Base-by-base conservation (phyloP, 768 basidiomycete species). In the Megacollybia marginata region DNA sequence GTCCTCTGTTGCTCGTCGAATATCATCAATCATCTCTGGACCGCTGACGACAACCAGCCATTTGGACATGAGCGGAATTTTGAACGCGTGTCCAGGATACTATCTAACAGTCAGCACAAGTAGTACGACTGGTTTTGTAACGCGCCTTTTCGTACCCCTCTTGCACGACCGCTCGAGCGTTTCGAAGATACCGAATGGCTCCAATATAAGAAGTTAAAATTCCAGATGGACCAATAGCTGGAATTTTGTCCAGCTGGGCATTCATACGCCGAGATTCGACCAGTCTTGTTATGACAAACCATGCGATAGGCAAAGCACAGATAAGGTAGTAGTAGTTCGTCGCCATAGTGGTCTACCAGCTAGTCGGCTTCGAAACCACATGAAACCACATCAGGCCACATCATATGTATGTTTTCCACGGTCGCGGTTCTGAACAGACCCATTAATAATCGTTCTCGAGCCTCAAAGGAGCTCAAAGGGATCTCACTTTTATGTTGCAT, bases 31-130 rank as follows among this genome's bases (percentile, higher is more conserved):
- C 23, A 60, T 42, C 9, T 58, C 42, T 18, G 55, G 52, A 1
- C 65, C 60, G 19, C 56, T 59, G 12, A 64, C 59, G 11, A 70
- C 52, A 18, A 70, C 58, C 4, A 63, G 53, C 69, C 69, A 70
- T 34, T 58, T 58, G 15, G 47, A 42, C 18, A 57, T 35, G 19
- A 46, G 50, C 13, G 63, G 56, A 2, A 66, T 16, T 48, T 61
- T 66, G 60, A 66, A 69, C 12, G 58, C 46, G 42, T 12, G 11
- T 45, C 58, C 58, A 36, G 51, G 55, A 45, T 60, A 61, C 64
- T 65, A 32, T 31, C 0, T 15, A 4, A 4, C 1, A 15, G 15
- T 44, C 43, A 34, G 5, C 32, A 34, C 10, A 51, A 42, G 28
- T 48, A 40, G 35, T 18, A 15, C 35, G 16, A 42, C 20, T 42